Percentiles rank a stretch among this genome's conserved stretches.
These are phyloP conservation scores for Hymenoscyphus infarciens DNA, from an alignment of 2,329 filamentous ascomycete species.

Conservation along the genomic window DNA sequence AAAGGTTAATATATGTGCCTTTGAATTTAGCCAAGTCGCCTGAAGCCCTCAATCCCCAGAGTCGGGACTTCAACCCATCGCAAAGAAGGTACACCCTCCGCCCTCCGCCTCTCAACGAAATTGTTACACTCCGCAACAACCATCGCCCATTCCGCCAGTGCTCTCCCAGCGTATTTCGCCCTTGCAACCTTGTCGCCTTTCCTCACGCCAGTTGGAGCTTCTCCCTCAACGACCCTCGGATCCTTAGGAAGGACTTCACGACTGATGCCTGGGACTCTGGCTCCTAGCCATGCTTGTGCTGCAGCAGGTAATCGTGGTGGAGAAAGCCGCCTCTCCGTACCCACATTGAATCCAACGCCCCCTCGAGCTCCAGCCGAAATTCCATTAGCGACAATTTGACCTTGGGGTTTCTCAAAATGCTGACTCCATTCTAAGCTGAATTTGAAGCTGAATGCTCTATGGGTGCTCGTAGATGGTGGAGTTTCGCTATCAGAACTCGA, in stretches of 20 bases:
- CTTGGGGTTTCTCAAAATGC: conserved; percentile 37
- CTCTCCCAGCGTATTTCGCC: conserved; percentile 64
- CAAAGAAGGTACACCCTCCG: conserved; percentile 66
- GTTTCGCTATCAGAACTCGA: conserved; percentile 56
- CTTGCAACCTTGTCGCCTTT: conserved; percentile 32
- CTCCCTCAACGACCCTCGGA: conserved; percentile 20
- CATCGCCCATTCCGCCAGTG: conserved; percentile 74
- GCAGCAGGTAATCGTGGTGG: conserved; percentile 67
- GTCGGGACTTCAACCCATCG: conserved; percentile 66
- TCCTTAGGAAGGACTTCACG: conserved; percentile 28
- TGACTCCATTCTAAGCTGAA: conserved; percentile 68
- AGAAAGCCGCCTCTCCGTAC: conserved; percentile 55
- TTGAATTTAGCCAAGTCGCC: conserved; percentile 36
- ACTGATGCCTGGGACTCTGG: conserved; percentile 31
- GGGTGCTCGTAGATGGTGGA: conserved; percentile 43
- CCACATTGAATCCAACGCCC: conserved; percentile 13
- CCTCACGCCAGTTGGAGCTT: conserved; percentile 7
- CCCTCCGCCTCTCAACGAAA: conserved; percentile 72
- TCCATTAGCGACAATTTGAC: conserved; percentile 4
- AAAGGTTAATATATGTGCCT: background rate
- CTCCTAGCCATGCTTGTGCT: conserved; percentile 61
- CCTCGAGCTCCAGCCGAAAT: conserved; percentile 9
- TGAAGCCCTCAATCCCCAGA: conserved; percentile 61
- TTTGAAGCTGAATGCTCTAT: conserved; percentile 61
- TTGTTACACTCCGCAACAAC: conserved; percentile 76